Evolutionary conservation across 2,329 filamentous ascomycete species (phyloP).

Genomic region (Dothideomycetes sp.): DNA sequence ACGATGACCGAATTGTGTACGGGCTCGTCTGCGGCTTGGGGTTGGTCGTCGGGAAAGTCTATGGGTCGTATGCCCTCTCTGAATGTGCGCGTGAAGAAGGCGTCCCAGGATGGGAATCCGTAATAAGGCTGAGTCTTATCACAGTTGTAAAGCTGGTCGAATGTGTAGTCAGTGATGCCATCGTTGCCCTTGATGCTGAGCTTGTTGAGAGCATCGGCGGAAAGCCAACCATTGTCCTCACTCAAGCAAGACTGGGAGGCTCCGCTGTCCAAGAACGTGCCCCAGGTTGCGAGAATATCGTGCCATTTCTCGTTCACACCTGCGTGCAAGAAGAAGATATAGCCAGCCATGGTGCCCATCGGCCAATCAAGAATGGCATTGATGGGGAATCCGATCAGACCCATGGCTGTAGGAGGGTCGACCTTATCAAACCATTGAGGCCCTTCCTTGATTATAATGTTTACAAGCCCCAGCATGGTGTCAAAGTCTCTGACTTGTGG

Average conservation of each 20-base stretch:
- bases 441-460: neutral
- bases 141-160: too few species aligned
- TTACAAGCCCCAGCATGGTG: neutral
- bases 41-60: constrained; percentile 38
- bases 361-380: constrained; percentile 45
- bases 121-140: constrained; percentile 39
- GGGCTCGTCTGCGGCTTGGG: constrained; percentile 44
- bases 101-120: constrained; percentile 54
- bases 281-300: too few species aligned
- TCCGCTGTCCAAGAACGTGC: constrained; percentile 12
- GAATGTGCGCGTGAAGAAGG: constrained; percentile 56
- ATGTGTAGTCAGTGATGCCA: too few species aligned
- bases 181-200: too few species aligned
- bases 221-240: too few species aligned
- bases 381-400: constrained; percentile 41
- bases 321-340: constrained; percentile 34
- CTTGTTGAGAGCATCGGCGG: too few species aligned
- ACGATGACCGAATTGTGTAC: constrained; percentile 42
- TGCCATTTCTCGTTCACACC: constrained; percentile 36
- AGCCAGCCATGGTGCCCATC: constrained; percentile 40
- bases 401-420: constrained; percentile 9
- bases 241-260: constrained; percentile 41
- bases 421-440: neutral
- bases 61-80: too few species aligned
- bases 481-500: neutral